Evolutionary conservation across 139 green algal genomes (phyloP), one percentile per base, ranked within the genome.

Genomic region (Spirogloea muscicola): DNA sequence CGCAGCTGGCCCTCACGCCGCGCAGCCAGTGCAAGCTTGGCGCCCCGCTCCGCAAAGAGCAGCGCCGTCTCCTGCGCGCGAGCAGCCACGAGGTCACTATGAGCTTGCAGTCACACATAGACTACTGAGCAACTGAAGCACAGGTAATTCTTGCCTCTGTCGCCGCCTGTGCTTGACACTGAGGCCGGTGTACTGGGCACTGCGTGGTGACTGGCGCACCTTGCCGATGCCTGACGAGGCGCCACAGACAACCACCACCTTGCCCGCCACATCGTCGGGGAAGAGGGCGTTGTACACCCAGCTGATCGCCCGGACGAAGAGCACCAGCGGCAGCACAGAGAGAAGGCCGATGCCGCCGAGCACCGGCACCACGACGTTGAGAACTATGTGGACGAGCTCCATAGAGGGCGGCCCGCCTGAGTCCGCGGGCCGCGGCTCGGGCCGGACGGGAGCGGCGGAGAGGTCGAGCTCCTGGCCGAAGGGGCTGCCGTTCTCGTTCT

Each of bases 151-250:
- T n/a, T n/a, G n/a, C n/a, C n/a, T n/a, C n/a, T n/a, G n/a, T n/a
- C n/a, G n/a, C n/a, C n/a, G n/a, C n/a, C n/a, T n/a, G n/a, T n/a
- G n/a, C n/a, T n/a, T n/a, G n/a, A n/a, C n/a, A n/a, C n/a, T n/a
- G n/a, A n/a, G n/a, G n/a, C n/a, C n/a, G n/a, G n/a, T n/a, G n/a
- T n/a, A n/a, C n/a, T n/a, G n/a, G n/a, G n/a, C n/a, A n/a, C n/a
- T n/a, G n/a, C n/a, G n/a, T n/a, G n/a, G n/a, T n/a, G n/a, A n/a
- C n/a, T n/a, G n/a, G n/a, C n/a, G n/a, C 31, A 77, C 69, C 69
- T 80, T 39, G 31, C 72, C 72, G 39, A 80, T 80, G 38, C 72
- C 72, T 7, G 62, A 77, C 3, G 72, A 80, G n/a, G 72, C 72
- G 18, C 72, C 72, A 13, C 40, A 66, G 38, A 80, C 64, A 36